Evolutionary conservation across 164 flowering plant species (phyloP), one percentile per base, ranked within the genome.

Genomic region (Magnolia changhungtana): DNA sequence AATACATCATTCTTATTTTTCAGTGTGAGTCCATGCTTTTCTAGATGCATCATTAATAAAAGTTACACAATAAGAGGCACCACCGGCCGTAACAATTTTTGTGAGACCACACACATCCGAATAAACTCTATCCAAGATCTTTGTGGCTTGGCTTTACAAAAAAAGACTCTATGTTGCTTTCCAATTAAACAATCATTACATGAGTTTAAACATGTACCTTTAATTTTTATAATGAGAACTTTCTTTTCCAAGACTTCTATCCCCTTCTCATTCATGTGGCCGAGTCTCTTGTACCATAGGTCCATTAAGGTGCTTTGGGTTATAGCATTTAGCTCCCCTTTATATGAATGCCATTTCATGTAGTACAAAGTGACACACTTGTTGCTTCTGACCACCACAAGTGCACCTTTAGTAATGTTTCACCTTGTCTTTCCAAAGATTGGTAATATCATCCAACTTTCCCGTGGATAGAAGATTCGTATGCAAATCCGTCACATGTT

Each of bases 21-120:
- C 69, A 11, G 69, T 19, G 29, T 14, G 37, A 6, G 50, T 31
- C 52, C 11, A 45, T 18, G 18, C 21, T 29, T 63, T 73, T 21
- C 37, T 74, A 37, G 69, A 74, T 37, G 69, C 51, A 31, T 74
- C 16, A 74, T 74, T 27, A 63, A 74, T 63, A n/a, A 74, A 74
- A 8, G 52, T 74, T 2, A 74, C 68, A 74, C 37, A 63, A 37
- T 74, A 73, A 16, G 3, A 59, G 14, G 75, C 66, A 21, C 75
- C 75, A 58, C 5, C 9, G 20, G 7, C 7, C 1, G 64, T 23
- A 19, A 21, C n/a, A 20, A 1, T 16, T 49, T 49, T 50, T 20
- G 14, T 59, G 58, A 50, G 45, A 16, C 5, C 66, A 24, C 21
- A 58, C 4, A 61, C 49, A 73, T 59, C 20, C 2, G 23, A 73